A percentile compares a stretch with the other conserved stretches of the same genome.
Conservation (phyloP, 192 early-diverging fungal genomes). For the Entomortierella parvispora region DNA sequence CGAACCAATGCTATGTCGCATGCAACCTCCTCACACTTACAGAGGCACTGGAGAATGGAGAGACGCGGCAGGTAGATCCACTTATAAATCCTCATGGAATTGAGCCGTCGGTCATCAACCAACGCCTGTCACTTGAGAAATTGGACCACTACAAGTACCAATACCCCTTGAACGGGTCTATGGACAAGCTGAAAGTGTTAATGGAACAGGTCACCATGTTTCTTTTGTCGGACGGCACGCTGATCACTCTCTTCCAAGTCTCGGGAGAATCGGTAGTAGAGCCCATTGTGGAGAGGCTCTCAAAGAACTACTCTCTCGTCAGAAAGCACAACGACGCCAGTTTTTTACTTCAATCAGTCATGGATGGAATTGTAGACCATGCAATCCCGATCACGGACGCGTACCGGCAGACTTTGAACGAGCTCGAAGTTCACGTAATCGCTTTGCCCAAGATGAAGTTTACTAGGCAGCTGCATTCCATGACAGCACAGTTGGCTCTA, state of each 20-base stretch:
- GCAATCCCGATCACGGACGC: constrained; percentile 56
- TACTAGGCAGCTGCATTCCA: constrained; percentile 55
- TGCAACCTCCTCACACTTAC: constrained; percentile 38
- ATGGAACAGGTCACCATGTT: constrained; percentile 57
- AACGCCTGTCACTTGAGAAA: constrained; percentile 29
- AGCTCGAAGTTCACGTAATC: constrained; percentile 52
- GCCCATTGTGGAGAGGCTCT: constrained; percentile 49
- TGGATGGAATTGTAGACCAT: constrained; percentile 60
- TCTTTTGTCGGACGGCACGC: constrained; percentile 39
- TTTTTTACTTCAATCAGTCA: constrained; percentile 56
- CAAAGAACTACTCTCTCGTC: constrained; percentile 32
- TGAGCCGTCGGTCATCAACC: constrained; percentile 24
- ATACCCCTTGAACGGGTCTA: constrained; percentile 3
- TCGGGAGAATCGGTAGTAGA: constrained; percentile 45
- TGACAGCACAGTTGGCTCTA: constrained; percentile 55
- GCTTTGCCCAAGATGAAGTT: constrained; percentile 51
- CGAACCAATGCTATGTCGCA: constrained; percentile 39
- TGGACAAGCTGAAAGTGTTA: constrained; percentile 9
- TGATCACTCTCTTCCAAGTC: constrained; percentile 56
- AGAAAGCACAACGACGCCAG: constrained; percentile 51
- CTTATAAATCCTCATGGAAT: constrained; percentile 1
- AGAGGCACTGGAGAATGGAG: constrained; percentile 23
- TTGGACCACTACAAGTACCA: constrained; percentile 35
- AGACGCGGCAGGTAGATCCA: constrained; percentile 22
- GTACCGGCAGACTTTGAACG: constrained; percentile 53